Evolutionary conservation across 176 grass and related monocot genomes (phyloP), one percentile per base, ranked within the genome.

Genomic region (Eleusine indica): DNA sequence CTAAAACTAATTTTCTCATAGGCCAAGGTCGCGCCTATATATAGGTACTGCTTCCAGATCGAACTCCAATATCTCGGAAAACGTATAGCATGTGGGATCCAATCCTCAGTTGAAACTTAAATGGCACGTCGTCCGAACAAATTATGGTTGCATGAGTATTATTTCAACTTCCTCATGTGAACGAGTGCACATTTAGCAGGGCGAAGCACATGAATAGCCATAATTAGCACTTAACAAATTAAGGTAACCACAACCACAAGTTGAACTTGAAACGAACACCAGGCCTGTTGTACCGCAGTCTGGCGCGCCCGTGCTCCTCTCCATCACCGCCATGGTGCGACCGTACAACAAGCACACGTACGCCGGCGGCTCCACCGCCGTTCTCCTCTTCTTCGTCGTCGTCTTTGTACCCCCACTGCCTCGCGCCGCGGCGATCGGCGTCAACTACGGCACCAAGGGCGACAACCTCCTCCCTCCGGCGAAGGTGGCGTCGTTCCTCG

Each of bases 381-480:
- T 84, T 49, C 11, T 80, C 83, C 19, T 88, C 18, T 7, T 85
- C 60, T 35, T 70, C 19, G 5, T 61, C 52, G 0, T 40, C 30
- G 44, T 9, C 44, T 8, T 9, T 0, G 6, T 47, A 1, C 4
- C 17, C 0, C 12, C 19, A 1, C 10, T 68, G 4, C 84, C 84
- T 3, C 41, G 42, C n/a, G 37, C 74, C 46, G 5, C 38, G 16
- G 85, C 83, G 25, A 94, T 97, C 66, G 95, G 95, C 69, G 95
- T 94, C 15, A 97, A 97, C 88, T 97, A 97, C 68, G 95, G 92
- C 43, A 88, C 88, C 30, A 86, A 93, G 53, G 95, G 83, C 9
- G 81, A 97, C 84, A 97, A 97, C 71, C 84, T 97, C 14, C 90
- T 81, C 3, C 84, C 92, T 63, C 90, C 88, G 42, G 43, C 84